Base-by-base conservation (phyloP, 345 rosid genomes). In the Boechera stricta region DNA sequence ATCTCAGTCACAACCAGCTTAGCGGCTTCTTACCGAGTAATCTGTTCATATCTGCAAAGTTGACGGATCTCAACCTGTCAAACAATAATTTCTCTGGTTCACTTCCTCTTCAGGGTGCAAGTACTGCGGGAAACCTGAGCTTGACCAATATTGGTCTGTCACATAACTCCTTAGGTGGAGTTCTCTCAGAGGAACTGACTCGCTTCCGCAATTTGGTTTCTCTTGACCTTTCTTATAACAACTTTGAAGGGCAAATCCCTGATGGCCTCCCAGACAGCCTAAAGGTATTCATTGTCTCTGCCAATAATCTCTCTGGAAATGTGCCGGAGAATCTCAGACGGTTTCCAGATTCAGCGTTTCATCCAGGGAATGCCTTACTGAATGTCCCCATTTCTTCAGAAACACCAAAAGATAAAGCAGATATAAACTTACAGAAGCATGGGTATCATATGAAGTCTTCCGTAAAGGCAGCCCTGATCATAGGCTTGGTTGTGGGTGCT, bases 341-440 rank as follows among this genome's bases (percentile, higher is more conserved):
- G 42, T 93, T 91, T 85, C 94, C 98, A 55, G 94, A 86, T 68
- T 86, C 97, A 18, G 81, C 96, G 31, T 91, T 91, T 79, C 92
- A 87, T 78, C 98, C 98, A 2, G 98, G 98, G 73, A 93, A 93
- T 74, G 67, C 85, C 21, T 75, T 91, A 59, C 82, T 93, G 79
- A 56, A 41, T 58, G 75, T 89, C 60, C 83, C 86, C 28, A 13
- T 74, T 74, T 83, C 85, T 29, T 64, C 70, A n/a, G 51, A 57
- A 60, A 81, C 88, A 45, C 81, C 86, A 13, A 66, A 80, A 52
- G 87, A 81, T 61, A 65, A 69, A 56, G 76, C 90, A 8, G 32
- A 71, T 64, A 64, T 82, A 53, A 74, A 33, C 66, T 42, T 78
- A 36, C 77, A 64, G 53, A 53, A 63, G 56, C 90, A 56, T 66